Base-by-base conservation (phyloP, 1,284 basidiomycete species). In the Heterobasidion parviporum region DNA sequence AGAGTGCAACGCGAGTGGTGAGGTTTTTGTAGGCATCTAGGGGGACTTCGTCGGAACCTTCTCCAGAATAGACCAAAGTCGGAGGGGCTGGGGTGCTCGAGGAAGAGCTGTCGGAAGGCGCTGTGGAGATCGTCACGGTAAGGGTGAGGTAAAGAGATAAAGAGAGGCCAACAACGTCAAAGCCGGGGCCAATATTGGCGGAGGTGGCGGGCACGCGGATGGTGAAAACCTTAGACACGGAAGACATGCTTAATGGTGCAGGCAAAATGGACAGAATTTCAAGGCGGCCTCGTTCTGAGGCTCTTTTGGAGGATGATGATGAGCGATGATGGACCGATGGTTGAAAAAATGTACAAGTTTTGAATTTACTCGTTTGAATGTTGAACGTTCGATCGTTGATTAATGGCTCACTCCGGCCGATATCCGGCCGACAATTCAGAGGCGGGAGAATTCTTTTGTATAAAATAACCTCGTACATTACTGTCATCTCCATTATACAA, bases 111-210 rank as follows among this genome's bases (percentile, higher is more conserved):
- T 38, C 8, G 57, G 65, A 51, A 41, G 67, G 60, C 47, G 62
- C 63, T 26, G 64, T 57, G n/a, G 70, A 62, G 57, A 79, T 64
- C 51, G 79, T 79, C 60, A 97, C 88, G 38, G 80, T 76, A 61
- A 99, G 80, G 12, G 84, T 87, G 61, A 98, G 82, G 65, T 89
- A 81, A 36, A 98, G 83, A 1, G 93, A 94, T 33, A 99, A 86
- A 1, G 96, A 97, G 59, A 99, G 87, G 18, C 97, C 97, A 61
- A 98, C 93, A 58, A 99, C 97, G 70, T 99, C 97, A 71, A 99
- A 99, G 12, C 97, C 97, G 32, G 97, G 97, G 2, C 96, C 96
- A 67, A 99, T 95, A 77, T 99, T 99, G 62, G 96, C 96, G 57
- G 95, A 96, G 1, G 96, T 98, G 20, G 94, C 94, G 8, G 96